phyloP scores from a whole-genome alignment of 192 early-diverging fungal species.

The Podochytrium sp. region DNA sequence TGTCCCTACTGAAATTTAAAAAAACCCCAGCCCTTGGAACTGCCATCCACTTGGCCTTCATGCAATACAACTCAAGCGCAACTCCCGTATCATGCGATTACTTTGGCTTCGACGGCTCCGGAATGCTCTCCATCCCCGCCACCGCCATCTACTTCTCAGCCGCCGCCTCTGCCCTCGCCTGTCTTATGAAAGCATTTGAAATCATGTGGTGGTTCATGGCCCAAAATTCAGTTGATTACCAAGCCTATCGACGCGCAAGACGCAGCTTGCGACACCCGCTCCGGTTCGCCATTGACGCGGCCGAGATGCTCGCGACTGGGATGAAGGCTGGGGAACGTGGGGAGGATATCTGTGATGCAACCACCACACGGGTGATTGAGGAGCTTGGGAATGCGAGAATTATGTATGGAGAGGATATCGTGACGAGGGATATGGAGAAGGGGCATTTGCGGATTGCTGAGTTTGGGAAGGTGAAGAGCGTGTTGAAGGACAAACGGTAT shows the following conservation, averaged over 20 bases:
- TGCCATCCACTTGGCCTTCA: constrained; percentile 21
- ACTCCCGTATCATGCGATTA: constrained; percentile 12
- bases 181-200: constrained; percentile 23
- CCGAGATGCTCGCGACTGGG: constrained; percentile 20
- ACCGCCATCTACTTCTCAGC: neutral
- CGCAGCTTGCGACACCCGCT: constrained; percentile 14
- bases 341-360: constrained; percentile 19
- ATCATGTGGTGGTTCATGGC: constrained; percentile 28
- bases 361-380: constrained; percentile 12
- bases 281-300: constrained; percentile 25
- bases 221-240: neutral
- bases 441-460: constrained; percentile 28
- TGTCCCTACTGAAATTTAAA: neutral
- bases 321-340: neutral
- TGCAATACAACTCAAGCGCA: neutral
- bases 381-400: constrained; percentile 20
- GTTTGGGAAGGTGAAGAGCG: constrained; percentile 20
- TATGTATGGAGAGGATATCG: constrained; percentile 21
- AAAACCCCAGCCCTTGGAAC: neutral
- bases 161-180: neutral
- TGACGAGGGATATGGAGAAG: neutral
- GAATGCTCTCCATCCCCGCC: constrained; percentile 4
- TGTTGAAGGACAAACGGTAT: neutral
- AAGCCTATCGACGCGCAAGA: constrained; percentile 21
- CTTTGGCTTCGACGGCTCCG: constrained; percentile 9